phyloP scores from a whole-genome alignment of 129 eudicot genomes.

The Rutidosis leptorrhynchoides region DNA sequence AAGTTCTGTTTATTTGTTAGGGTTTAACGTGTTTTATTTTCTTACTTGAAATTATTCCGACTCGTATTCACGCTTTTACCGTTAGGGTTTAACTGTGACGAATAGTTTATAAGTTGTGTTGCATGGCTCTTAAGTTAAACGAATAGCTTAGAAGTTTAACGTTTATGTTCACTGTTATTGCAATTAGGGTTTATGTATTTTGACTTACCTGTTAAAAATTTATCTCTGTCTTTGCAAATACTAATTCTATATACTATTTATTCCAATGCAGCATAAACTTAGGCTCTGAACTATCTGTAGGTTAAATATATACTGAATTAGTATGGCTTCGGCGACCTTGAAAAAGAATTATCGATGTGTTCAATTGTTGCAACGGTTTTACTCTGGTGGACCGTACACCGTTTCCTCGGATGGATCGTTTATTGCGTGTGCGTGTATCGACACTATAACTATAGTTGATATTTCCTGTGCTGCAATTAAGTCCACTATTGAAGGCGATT shows the following conservation, averaged over 20 bases:
- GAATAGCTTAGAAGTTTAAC: not conserved
- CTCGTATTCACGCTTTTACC: not conserved
- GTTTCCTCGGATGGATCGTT: constrained; percentile 75
- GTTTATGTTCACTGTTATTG: constrained; percentile 8
- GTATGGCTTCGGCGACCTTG: constrained; percentile 45
- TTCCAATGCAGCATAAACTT: not conserved
- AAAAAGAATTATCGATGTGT: constrained; percentile 65
- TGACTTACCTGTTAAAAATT: not conserved
- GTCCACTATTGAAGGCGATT: constrained; percentile 82
- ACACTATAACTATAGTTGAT: constrained; percentile 69
- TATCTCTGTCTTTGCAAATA: not conserved
- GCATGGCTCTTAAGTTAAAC: not conserved
- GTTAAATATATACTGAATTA: constrained; percentile 2
- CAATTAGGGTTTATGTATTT: not conserved
- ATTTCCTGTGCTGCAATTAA: constrained; percentile 69
- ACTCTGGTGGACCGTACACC: constrained; percentile 78
- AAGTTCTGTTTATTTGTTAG: no score
- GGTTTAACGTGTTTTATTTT: not conserved
- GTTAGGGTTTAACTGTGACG: constrained; percentile 2
- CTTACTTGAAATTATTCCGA: no score
- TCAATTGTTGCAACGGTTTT: constrained; percentile 70
- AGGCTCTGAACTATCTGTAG: not conserved
- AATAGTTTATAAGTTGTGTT: not conserved
- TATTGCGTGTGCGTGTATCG: constrained; percentile 78
- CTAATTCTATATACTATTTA: not conserved